These are phyloP conservation scores for Ceratocystis smalleyi DNA, from an alignment of 2,329 filamentous ascomycete genomes.

Conservation along the genomic window DNA sequence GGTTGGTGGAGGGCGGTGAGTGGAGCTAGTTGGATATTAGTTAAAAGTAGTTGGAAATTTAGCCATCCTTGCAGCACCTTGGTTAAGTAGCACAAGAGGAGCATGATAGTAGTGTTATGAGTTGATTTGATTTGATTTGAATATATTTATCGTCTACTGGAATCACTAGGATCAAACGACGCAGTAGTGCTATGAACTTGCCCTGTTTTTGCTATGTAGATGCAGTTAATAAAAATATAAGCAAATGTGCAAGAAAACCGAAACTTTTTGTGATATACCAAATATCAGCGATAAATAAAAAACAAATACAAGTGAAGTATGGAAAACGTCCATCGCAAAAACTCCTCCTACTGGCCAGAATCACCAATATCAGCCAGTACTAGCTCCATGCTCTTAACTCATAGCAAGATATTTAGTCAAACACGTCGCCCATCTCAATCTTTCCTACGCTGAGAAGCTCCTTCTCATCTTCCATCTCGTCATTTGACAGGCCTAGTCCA, in stretches of 20 bases:
- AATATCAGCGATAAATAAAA: not conserved
- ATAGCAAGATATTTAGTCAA: constrained; percentile 13
- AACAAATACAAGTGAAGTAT: not conserved
- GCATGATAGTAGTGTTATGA: not conserved
- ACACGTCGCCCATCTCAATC: constrained; percentile 41
- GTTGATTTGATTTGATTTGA: no score
- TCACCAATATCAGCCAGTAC: not conserved
- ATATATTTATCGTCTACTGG: no score
- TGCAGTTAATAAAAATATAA: not conserved
- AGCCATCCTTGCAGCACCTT: not conserved
- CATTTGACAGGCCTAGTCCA: constrained; percentile 69
- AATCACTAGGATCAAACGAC: no score
- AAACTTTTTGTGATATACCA: constrained; percentile 5
- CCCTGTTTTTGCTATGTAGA: not conserved
- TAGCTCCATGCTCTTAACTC: not conserved
- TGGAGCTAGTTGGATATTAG: not conserved
- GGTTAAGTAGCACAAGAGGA: not conserved
- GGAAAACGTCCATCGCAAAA: not conserved
- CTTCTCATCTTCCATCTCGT: constrained; percentile 85
- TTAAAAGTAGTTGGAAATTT: constrained; percentile 1
- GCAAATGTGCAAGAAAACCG: not conserved
- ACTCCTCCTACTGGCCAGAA: not conserved
- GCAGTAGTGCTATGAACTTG: not conserved
- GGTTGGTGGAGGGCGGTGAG: not conserved
- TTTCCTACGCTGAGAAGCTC: constrained; percentile 94